Evolutionary conservation across 2,329 filamentous ascomycete species (phyloP).

Genomic region (Phialemonium atrogriseum): DNA sequence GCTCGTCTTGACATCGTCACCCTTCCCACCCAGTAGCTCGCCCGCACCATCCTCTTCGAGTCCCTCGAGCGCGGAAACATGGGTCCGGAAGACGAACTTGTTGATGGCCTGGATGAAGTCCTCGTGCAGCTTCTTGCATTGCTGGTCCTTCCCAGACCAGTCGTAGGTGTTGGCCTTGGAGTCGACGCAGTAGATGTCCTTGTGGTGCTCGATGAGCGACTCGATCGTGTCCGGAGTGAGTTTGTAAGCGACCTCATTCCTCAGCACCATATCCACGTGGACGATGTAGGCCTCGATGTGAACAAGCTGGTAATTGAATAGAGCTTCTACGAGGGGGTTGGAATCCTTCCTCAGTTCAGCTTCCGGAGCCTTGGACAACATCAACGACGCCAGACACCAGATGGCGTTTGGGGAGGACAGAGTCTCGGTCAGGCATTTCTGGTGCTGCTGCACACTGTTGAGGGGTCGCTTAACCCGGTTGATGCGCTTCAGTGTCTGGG

Average conservation of each 20-base stretch:
- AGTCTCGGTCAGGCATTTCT: slow-evolving; percentile 89
- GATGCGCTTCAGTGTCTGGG: slow-evolving; percentile 91
- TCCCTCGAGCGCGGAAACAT: slow-evolving; percentile 83
- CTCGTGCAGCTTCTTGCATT: slow-evolving; percentile 94
- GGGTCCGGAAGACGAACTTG: slow-evolving; percentile 90
- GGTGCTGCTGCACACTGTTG: slow-evolving; percentile 94
- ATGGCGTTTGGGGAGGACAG: slow-evolving; percentile 84
- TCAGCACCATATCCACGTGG: slow-evolving; percentile 96
- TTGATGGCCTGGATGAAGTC: slow-evolving; percentile 96
- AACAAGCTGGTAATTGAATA: slow-evolving; percentile 89
- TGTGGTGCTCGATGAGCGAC: slow-evolving; percentile 87
- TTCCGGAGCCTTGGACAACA: slow-evolving; percentile 85
- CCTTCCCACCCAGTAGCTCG: slow-evolving; percentile 83
- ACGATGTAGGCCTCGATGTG: slow-evolving; percentile 97
- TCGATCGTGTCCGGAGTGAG: slow-evolving; percentile 93
- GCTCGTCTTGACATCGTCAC: slow-evolving; percentile 84
- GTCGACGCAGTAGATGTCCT: slow-evolving; percentile 88
- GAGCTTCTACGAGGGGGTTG: slow-evolving; percentile 74
- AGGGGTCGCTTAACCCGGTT: slow-evolving; percentile 94
- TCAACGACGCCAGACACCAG: slow-evolving; percentile 88
- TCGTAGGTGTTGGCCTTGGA: slow-evolving; percentile 82
- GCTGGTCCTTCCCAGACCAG: slow-evolving; percentile 94
- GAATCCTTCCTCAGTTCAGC: slow-evolving; percentile 73
- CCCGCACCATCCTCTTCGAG: slow-evolving; percentile 94
- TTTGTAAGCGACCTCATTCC: slow-evolving; percentile 97